Conservation (phyloP, 176 grass and related monocot species). For the Themeda triandra region DNA sequence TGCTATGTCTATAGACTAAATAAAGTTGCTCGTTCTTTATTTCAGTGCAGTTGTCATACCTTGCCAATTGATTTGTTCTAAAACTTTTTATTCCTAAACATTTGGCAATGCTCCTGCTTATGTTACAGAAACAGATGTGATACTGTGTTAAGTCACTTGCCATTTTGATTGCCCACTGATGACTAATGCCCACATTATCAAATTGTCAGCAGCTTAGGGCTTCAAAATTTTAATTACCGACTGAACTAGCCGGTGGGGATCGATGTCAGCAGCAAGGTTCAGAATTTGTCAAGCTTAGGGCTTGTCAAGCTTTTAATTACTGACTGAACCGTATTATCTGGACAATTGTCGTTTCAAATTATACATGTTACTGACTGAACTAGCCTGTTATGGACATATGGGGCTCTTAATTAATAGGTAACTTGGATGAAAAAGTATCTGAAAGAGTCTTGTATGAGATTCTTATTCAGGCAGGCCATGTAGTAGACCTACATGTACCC, state of each 20-base stretch:
- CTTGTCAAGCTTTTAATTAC: no score
- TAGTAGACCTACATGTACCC: conserved; percentile 92
- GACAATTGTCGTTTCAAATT: background rate
- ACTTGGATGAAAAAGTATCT: conserved; percentile 93
- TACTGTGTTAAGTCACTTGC: background rate
- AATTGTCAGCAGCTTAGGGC: background rate
- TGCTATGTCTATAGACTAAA: background rate
- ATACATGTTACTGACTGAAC: background rate
- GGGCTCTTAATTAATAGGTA: conserved; percentile 62
- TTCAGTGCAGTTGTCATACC: background rate
- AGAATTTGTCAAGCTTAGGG: no score
- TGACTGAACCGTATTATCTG: no score
- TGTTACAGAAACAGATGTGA: background rate
- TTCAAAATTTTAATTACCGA: background rate
- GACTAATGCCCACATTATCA: background rate
- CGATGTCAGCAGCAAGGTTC: no score
- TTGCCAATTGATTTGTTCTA: background rate
- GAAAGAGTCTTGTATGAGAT: conserved; percentile 95
- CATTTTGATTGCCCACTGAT: background rate
- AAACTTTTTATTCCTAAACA: background rate
- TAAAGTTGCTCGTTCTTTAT: background rate
- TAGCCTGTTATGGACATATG: background rate
- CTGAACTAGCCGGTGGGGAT: no score
- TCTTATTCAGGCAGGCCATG: conserved; percentile 89
- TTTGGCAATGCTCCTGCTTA: background rate